Evolutionary conservation across 768 basidiomycete species (phyloP).

Genomic region (Lentinula boryana): DNA sequence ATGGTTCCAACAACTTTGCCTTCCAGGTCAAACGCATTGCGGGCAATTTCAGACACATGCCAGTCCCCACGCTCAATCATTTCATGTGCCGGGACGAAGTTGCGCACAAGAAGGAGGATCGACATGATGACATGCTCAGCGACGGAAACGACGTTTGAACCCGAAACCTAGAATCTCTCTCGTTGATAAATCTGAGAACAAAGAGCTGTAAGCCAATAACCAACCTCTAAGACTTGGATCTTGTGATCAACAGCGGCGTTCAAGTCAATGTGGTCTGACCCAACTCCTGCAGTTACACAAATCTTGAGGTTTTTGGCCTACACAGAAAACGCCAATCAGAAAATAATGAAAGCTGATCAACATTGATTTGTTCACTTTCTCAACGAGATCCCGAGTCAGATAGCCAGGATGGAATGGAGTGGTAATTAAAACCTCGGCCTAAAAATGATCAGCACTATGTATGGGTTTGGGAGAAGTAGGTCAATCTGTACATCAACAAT

Average conservation of each 20-base stretch:
- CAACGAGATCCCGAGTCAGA: conserved; percentile 65
- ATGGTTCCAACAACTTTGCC: conserved; percentile 90
- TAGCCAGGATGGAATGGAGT: conserved; percentile 88
- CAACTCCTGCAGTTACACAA: conserved; percentile 87
- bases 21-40: conserved; percentile 85
- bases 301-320: conserved; percentile 87
- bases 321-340: conserved; percentile 4
- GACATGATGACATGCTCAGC: conserved; percentile 91
- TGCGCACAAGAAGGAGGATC: conserved; percentile 86
- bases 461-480: not conserved
- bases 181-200: not conserved
- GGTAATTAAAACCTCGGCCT: conserved; percentile 79
- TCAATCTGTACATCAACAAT: conserved; percentile 58
- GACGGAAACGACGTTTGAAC: conserved; percentile 87
- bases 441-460: not conserved
- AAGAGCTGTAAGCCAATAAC: not conserved
- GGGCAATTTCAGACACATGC: conserved; percentile 78
- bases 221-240: conserved; percentile 72
- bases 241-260: conserved; percentile 77
- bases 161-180: conserved; percentile 53
- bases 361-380: conserved; percentile 40
- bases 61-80: conserved; percentile 85
- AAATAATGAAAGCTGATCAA: not conserved
- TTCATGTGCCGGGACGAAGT: conserved; percentile 86
- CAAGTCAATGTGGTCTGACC: conserved; percentile 87